Evolutionary conservation across 441 rosid genomes (phyloP), one percentile per base, ranked within the genome.

Genomic region (Isatis lusitanica): DNA sequence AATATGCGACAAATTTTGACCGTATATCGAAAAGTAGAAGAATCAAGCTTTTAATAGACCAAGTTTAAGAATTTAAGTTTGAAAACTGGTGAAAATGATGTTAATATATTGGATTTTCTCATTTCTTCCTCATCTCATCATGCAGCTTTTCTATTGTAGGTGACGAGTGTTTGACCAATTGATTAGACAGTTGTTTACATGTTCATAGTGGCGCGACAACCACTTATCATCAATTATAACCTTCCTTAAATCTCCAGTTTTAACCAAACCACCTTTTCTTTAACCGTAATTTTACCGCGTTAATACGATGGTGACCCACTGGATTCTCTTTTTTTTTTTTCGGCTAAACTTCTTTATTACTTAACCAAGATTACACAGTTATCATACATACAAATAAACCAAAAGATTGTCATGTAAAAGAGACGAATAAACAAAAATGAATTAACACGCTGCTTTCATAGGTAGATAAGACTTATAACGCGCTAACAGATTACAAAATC

Each of bases 1-100:
- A 9, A 50, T 24, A 48, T 44, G 47, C 15, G n/a, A 46, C 59
- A 46, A 26, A 46, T 44, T 11, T 38, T 57, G 73, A 74, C 72
- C 36, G 48, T 31, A 9, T 33, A 9, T 33, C 9, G 6, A 61
- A 48, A 71, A 48, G 9, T 57, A 48, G 15, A 56, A 42, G 24
- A 17, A 44, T 12, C 15, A 57, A 57, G 15, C 61, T n/a, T 24
- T 51, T 9, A 21, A 28, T 42, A 42, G 64, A 56, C 73, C 18
- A 51, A 52, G 36, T 2, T 12, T 7, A 44, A 31, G 9, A 36
- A 1, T 21, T 38, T 15, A 2, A 66, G 24, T 18, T 57, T 42
- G 26, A 35, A 70, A 11, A 68, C 9, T 42, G 9, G 30, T 15
- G 52, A 42, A 21, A 26, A 68, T 26, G 5, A 17, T 21, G 24